phyloP scores from a whole-genome alignment of 805 yeast species.

The Ascoidea tarda region DNA sequence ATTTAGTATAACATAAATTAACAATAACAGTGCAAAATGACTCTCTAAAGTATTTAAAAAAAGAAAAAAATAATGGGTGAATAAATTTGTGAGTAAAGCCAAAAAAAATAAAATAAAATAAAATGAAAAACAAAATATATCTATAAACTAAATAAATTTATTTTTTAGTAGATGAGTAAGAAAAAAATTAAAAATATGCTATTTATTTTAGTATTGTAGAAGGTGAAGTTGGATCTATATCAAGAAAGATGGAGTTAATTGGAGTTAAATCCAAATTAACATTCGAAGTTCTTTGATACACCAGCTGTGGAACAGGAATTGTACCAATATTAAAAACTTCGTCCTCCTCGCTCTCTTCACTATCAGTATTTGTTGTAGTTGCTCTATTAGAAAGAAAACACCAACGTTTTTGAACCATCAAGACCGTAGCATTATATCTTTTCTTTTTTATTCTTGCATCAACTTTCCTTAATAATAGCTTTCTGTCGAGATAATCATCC shows the following conservation, averaged over 20 bases:
- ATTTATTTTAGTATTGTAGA: not conserved
- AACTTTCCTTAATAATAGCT: slow-evolving; percentile 42
- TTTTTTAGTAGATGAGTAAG: too few species aligned
- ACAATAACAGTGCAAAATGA: too few species aligned
- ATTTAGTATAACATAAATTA: too few species aligned
- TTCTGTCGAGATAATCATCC: slow-evolving; percentile 53
- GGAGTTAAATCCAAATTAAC: not conserved
- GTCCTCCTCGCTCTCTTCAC: not conserved
- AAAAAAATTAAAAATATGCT: too few species aligned
- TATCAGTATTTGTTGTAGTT: not conserved
- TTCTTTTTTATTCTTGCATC: slow-evolving; percentile 20
- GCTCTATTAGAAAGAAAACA: not conserved
- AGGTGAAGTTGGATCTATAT: not conserved
- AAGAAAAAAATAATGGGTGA: too few species aligned
- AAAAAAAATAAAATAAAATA: too few species aligned
- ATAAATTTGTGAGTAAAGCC: too few species aligned
- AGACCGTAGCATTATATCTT: slow-evolving; percentile 1
- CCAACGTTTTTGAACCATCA: not conserved
- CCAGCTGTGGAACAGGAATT: not conserved
- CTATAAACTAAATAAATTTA: too few species aligned
- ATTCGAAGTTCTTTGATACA: not conserved
- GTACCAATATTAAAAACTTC: not conserved
- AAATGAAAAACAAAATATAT: too few species aligned
- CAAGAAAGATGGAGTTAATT: not conserved
- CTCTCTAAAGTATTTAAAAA: too few species aligned